phyloP scores from a whole-genome alignment of 2,329 filamentous ascomycete species.

The Penicillium occitanis region DNA sequence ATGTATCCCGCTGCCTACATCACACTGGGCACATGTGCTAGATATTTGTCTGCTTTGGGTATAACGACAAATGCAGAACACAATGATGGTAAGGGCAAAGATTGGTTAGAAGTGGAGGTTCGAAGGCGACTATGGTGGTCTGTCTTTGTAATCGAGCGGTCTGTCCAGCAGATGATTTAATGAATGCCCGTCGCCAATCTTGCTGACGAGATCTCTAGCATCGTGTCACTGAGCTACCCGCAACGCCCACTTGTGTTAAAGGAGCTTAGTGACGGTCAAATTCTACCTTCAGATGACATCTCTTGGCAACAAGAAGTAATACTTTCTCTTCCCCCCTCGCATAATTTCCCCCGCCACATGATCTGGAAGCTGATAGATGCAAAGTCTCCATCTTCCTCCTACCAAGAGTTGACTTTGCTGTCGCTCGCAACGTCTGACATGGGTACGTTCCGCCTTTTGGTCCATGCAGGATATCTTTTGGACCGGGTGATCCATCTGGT shows the following conservation, averaged over 20 bases:
- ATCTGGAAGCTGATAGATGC: not conserved
- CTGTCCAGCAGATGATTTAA: not conserved
- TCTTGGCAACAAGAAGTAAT: not conserved
- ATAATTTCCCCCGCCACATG: not conserved
- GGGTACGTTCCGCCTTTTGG: slow-evolving; percentile 23
- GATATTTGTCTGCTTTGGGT: not conserved
- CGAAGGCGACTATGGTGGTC: not conserved
- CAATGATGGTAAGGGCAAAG: not conserved
- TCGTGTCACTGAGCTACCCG: not conserved
- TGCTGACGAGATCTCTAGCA: not conserved
- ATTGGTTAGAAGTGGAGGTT: not conserved
- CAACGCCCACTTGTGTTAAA: not conserved
- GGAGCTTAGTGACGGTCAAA: not conserved
- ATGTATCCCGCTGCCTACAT: slow-evolving; percentile 43
- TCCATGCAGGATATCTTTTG: slow-evolving; percentile 22
- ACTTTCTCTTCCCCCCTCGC: not conserved
- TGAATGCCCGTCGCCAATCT: not conserved
- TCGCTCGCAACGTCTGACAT: slow-evolving; percentile 23
- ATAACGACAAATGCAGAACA: not conserved
- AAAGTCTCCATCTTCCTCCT: not conserved
- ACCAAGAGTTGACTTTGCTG: slow-evolving; percentile 17
- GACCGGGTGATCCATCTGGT: slow-evolving; percentile 21
- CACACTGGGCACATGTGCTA: not conserved
- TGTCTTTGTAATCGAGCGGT: not conserved
- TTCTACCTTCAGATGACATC: not conserved